Evolutionary conservation across 83 land plant genomes (phyloP), one percentile per base, ranked within the genome.

Genomic region (Thuja plicata): DNA sequence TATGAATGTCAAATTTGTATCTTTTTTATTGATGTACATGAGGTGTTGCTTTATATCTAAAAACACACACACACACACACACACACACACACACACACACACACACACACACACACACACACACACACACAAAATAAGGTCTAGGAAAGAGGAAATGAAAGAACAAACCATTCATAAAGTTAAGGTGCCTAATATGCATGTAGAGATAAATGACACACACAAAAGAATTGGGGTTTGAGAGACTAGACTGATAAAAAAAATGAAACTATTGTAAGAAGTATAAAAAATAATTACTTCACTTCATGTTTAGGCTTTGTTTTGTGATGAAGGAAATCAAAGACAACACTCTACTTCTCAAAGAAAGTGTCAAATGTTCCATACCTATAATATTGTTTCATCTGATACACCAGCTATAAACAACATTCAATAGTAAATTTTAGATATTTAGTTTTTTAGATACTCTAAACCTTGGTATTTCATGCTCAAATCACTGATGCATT

Each of bases 331-430:
- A 95, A 95, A 62, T 95, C 96, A 85, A 89, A 73, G 82, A 95
- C 91, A 79, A 90, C 90, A 86, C 57, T 95, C 97, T 96, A 95
- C 91, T 95, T 95, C 0, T 41, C 79, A 62, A 37, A 84, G 78
- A 96, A 95, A 84, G 89, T 95, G 81, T 95, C 96, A 86, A 95
- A 89, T 57, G 38, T 87, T 30, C 97, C 97, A 43, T 77, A 37
- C 41, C 96, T 80, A 84, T 95, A 95, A 88, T 95, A 95, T 30
- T 95, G 96, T 89, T 94, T 92, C 97, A 95, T 92, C 89, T 95
- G 97, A 88, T 95, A 93, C 94, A 12, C 96, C 96, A 85, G 97
- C 97, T 95, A 95, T 88, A 76, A 89, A 55, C 30, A 88, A 66
- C 79, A 87, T 32, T 52, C 10, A 32, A 43, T 32, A 17, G 17